Base-by-base conservation (phyloP, 768 basidiomycete species). In the Lactarius quietus region DNA sequence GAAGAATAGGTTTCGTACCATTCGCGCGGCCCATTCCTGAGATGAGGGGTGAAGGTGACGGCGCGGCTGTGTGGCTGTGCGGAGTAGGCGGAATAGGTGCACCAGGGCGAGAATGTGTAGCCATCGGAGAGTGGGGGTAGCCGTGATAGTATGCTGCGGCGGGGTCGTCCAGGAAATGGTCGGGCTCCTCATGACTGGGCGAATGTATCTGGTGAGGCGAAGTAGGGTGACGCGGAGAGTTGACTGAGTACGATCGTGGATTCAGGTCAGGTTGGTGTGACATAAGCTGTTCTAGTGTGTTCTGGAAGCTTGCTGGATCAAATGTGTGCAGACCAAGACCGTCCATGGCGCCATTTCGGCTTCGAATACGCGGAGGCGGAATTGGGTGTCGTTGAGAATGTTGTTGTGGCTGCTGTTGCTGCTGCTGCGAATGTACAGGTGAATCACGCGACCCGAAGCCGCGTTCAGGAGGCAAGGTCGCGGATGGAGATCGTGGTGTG, bases 71-170 rank as follows among this genome's bases (percentile, higher is more conserved):
- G 64, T 89, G 86, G 57, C 83, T 87, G 61, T 89, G 88, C 3
- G 89, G 90, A 0, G 91, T 92, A 0, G 91, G 90, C 0, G 91
- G 90, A 45, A 92, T 82, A 20, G 91, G 91, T 0, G 89, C 90
- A 64, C 86, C 84, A 0, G 89, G 90, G 0, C 90, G 85, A 3
- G 68, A 56, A 53, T 70, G 67, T 26, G 62, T 61, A 10, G 60
- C 45, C 60, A 61, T 59, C 6, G 83, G 78, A 1, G 85, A 82
- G 31, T 80, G 82, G 26, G 85, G 77, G 70, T 86, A 88, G 0
- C 81, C 73, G 62, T 85, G 84, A 43, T 88, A 77, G 73, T 86
- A 88, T 17, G 83, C 77, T 0, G 82, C 81, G 0, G 83, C 79
- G 0, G 86, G 77, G 69, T 89, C 86, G 52, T 88, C 86, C 53